These are phyloP conservation scores for Botrytis hyacinthi DNA, from an alignment of 2,329 filamentous ascomycete species.

Conservation along the genomic window DNA sequence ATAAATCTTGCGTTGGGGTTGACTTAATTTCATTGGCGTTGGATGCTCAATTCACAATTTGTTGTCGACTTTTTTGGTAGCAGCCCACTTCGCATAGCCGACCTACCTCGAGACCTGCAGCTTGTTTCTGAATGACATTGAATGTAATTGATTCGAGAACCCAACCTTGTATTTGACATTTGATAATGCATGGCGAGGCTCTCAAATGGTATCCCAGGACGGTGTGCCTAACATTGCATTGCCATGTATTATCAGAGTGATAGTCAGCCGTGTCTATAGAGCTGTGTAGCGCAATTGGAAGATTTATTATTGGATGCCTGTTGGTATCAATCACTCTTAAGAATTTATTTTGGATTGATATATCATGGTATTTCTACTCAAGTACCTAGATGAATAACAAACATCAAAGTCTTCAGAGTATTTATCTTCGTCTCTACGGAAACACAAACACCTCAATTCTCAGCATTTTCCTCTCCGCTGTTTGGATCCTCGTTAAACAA, in stretches of 20 bases:
- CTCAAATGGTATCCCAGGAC: neutral
- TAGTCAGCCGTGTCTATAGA: neutral
- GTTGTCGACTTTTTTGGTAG: neutral
- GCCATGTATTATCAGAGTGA: neutral
- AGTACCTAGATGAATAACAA: no score
- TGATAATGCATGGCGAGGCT: neutral
- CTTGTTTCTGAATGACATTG: neutral
- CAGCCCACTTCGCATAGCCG: neutral
- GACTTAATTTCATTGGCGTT: neutral
- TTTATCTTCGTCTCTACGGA: no score
- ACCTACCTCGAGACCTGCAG: neutral
- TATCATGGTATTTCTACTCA: no score
- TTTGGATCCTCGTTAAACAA: no score
- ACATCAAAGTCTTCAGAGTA: neutral
- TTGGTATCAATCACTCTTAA: no score
- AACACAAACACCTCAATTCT: no score
- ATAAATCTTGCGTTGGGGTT: neutral
- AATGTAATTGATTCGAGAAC: neutral
- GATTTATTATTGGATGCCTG: no score
- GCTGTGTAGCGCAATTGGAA: neutral
- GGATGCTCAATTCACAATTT: neutral
- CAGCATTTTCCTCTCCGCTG: no score
- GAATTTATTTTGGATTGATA: no score
- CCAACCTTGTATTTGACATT: neutral
- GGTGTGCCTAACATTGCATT: neutral